Percentiles rank a stretch among this genome's conserved stretches.
phyloP scores from a whole-genome alignment of 495 filamentous ascomycete species.

The Umbilicaria muhlenbergii region DNA sequence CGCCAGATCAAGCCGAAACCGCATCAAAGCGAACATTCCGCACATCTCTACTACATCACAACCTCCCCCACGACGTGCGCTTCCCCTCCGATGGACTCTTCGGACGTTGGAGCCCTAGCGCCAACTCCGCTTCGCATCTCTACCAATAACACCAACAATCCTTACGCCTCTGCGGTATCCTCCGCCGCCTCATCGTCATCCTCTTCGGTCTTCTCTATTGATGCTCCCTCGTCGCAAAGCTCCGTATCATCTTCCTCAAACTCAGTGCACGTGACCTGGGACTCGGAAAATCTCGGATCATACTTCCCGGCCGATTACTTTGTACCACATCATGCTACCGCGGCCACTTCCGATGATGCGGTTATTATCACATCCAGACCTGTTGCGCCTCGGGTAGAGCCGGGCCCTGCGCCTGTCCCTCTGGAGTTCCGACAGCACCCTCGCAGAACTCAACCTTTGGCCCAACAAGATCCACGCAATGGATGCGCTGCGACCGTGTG shows the following conservation, averaged over 20 bases:
- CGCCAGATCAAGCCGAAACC: too few species aligned
- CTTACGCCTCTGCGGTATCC: constrained; percentile 52
- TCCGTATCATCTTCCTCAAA: constrained; percentile 33
- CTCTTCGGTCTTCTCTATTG: constrained; percentile 67
- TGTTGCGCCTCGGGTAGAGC: background rate
- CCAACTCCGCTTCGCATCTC: constrained; percentile 7
- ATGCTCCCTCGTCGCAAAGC: constrained; percentile 42
- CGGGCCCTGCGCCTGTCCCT: constrained; percentile 33
- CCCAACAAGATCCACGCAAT: constrained; percentile 22
- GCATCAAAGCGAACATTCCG: too few species aligned
- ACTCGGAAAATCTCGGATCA: constrained; percentile 25
- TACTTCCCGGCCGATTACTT: background rate
- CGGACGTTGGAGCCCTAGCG: constrained; percentile 8
- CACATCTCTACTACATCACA: too few species aligned
- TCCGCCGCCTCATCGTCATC: constrained; percentile 60
- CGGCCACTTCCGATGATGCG: constrained; percentile 1
- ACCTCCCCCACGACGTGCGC: too few species aligned
- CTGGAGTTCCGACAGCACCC: constrained; percentile 66
- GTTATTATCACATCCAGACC: background rate
- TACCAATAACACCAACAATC: constrained; percentile 19
- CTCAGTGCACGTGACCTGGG: constrained; percentile 26
- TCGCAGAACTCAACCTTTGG: constrained; percentile 46
- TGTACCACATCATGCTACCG: background rate
- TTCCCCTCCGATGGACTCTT: background rate
- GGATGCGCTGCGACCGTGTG: constrained; percentile 29